A percentile compares a stretch with the other conserved stretches of the same genome.
Conservation (phyloP, 331 rosid genomes). For the Arachis monticola region DNA sequence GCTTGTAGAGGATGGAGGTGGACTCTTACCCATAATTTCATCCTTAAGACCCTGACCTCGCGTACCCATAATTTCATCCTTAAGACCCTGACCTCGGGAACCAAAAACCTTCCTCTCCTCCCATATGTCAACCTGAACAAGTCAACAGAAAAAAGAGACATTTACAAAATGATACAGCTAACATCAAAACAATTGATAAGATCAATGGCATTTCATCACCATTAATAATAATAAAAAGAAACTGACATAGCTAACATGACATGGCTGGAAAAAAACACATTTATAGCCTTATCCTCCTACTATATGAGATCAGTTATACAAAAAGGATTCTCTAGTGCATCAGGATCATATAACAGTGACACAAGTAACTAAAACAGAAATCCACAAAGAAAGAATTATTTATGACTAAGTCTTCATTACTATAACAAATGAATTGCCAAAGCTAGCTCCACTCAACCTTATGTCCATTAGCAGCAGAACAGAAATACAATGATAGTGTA, state of each 20-base stretch:
- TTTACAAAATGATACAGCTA: slow-evolving; percentile 20
- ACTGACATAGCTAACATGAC: slow-evolving; percentile 6
- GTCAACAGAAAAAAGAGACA: slow-evolving; percentile 29
- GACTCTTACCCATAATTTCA: slow-evolving; percentile 72
- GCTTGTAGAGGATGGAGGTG: slow-evolving; percentile 56
- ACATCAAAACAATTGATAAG: slow-evolving; percentile 29
- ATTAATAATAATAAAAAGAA: not conserved
- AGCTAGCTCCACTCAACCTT: not conserved
- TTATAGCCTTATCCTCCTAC: slow-evolving; percentile 14
- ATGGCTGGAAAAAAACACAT: not conserved
- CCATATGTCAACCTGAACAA: slow-evolving; percentile 83
- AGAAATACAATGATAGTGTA: not conserved
- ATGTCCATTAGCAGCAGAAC: not conserved
- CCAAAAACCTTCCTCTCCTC: slow-evolving; percentile 96
- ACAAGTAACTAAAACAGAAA: not conserved
- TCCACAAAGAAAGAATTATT: not conserved
- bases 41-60: slow-evolving; percentile 86
- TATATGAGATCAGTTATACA: not conserved
- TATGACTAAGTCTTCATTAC: slow-evolving; percentile 6
- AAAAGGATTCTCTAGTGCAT: slow-evolving; percentile 2
- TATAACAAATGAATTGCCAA: slow-evolving; percentile 2
- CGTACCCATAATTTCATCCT: slow-evolving; percentile 74
- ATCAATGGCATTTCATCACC: not conserved
- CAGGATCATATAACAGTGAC: slow-evolving; percentile 3
- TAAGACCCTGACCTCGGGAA: slow-evolving; percentile 86